Evolutionary conservation across 192 early-diverging fungal species (phyloP).

Genomic region (Backusella macrospora): DNA sequence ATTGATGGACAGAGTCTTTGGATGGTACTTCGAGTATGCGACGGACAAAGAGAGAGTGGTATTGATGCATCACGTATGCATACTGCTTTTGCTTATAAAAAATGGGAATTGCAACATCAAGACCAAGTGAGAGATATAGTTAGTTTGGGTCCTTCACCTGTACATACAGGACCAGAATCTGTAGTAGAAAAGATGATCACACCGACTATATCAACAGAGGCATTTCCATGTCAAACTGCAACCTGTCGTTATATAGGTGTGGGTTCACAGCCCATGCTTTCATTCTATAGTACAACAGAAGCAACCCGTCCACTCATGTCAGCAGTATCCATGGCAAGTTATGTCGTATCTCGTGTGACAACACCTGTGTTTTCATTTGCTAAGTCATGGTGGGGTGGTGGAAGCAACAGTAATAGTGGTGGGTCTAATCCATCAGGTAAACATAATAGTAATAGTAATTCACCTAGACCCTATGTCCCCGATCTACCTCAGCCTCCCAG

Average conservation of each 20-base stretch:
- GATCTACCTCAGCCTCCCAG: conserved; percentile 39
- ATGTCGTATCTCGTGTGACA: conserved; percentile 51
- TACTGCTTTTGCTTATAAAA: conserved; percentile 54
- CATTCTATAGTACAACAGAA: conserved; percentile 55
- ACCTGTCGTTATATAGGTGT: conserved; percentile 60
- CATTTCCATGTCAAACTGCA: background rate
- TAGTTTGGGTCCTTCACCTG: conserved; percentile 42
- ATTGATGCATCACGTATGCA: conserved; percentile 30
- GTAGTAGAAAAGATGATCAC: background rate
- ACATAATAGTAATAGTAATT: background rate
- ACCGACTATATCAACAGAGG: background rate
- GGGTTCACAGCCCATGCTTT: conserved; percentile 59
- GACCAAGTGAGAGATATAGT: conserved; percentile 48
- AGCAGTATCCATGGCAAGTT: conserved; percentile 51
- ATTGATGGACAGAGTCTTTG: conserved; percentile 61
- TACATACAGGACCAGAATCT: background rate
- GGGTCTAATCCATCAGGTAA: background rate
- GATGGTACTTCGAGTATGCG: conserved; percentile 55
- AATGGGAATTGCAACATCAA: conserved; percentile 54
- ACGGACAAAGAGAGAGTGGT: conserved; percentile 38
- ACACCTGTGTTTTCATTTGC: conserved; percentile 71
- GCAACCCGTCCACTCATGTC: conserved; percentile 53
- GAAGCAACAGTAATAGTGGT: conserved; percentile 13
- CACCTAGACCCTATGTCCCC: conserved; percentile 39
- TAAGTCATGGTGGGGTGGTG: conserved; percentile 63